Evolutionary conservation across 176 grass and related monocot species (phyloP), one percentile per base, ranked within the genome.

Genomic region (Carex parvula): DNA sequence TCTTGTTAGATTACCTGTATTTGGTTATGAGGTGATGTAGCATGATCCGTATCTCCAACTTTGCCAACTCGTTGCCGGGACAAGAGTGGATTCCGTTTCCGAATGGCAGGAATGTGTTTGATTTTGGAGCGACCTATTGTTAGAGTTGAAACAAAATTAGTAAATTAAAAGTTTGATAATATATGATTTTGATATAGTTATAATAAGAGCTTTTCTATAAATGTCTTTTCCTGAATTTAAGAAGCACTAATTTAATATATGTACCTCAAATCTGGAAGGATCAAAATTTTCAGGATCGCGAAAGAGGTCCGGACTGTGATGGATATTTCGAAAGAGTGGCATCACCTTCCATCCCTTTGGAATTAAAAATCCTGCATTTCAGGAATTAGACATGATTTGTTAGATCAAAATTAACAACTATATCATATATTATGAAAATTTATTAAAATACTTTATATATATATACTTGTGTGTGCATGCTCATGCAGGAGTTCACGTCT

Each of bases 331-430:
- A 84, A 99, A 99, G 65, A 99, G 88, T 33, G 97, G 97, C 75
- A 99, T 80, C 85, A 99, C 97, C 63, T 99, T 99, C 97, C 97
- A 99, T 44, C 97, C 97, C 83, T 99, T 99, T 68, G 97, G 97
- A 69, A 99, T 99, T 33, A 99, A 87, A 88, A 92, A 99, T 35
- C 93, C 97, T 99, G 93, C 85, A 91, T 41, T 21, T 1, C 56
- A 83, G 11, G 11, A 5, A 70, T 83, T 30, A 55, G 18, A 42
- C 0, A 83, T 15, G 8, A 73, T 22, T 73, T 72, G 4, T 50
- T 6, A 73, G 8, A 73, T 73, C 21, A 30, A 44, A 41, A n/a
- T 60, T 41, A 64, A 35, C 53, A 29, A 6, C 3, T 37, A 73
- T 17, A 5, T 6, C 8, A 68, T 18, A 14, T 22, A 20, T 60